Evolutionary conservation across 208 protist species (phyloP).

Genomic region (Acanthamoeba healyi): DNA sequence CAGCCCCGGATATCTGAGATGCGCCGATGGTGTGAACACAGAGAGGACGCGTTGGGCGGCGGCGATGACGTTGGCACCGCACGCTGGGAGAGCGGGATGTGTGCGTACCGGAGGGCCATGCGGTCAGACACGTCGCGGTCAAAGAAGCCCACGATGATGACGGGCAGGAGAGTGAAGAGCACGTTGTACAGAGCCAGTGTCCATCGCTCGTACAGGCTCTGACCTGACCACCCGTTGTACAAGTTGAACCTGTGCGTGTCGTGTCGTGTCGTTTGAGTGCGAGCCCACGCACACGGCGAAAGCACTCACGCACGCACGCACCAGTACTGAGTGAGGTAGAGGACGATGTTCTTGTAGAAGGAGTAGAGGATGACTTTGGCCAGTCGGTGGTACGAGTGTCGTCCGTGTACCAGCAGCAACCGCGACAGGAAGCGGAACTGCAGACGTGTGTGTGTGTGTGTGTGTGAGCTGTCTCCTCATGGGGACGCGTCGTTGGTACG

Average conservation of each 20-base stretch:
- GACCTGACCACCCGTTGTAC: constrained; percentile 93
- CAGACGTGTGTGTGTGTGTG: no score
- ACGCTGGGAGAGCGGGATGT: constrained; percentile 86
- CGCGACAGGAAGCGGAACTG: constrained; percentile 90
- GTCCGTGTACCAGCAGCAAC: constrained; percentile 94
- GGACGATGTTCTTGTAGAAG: constrained; percentile 96
- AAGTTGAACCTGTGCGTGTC: constrained; percentile 93
- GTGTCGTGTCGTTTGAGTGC: no score
- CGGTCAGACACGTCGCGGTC: constrained; percentile 34
- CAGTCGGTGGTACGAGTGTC: constrained; percentile 91
- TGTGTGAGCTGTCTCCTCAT: not conserved
- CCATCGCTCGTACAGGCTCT: constrained; percentile 73
- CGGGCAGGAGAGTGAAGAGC: constrained; percentile 78
- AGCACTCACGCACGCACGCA: no score
- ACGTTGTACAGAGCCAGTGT: constrained; percentile 78
- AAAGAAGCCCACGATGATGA: constrained; percentile 78
- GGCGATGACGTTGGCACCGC: constrained; percentile 97
- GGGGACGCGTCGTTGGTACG: no score
- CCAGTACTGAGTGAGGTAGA: constrained; percentile 93
- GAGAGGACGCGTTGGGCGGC: no score
- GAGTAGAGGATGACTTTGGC: constrained; percentile 93
- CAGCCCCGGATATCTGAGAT: constrained; percentile 87
- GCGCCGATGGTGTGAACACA: constrained; percentile 88
- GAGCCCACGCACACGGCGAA: no score
- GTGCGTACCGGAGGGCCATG: not conserved